Evolutionary conservation across 176 grass and related monocot genomes (phyloP).

Genomic region (Hsuehochloa calcarea): DNA sequence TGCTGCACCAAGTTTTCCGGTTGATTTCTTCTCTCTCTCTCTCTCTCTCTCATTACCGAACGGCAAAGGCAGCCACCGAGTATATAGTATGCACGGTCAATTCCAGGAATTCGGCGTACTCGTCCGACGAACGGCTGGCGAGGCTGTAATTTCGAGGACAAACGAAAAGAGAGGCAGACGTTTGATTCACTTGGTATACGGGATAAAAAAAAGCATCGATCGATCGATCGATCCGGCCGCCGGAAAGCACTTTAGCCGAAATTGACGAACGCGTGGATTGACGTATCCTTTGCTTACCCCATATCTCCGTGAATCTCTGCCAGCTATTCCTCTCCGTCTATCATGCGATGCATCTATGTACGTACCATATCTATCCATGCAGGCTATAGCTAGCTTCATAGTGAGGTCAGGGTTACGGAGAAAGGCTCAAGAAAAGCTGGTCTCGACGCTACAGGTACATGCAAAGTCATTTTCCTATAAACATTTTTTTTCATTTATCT

Average conservation of each 20-base stretch:
- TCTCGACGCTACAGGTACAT: no score
- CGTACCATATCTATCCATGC: no score
- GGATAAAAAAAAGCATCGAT: neutral
- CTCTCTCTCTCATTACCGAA: neutral
- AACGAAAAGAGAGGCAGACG: neutral
- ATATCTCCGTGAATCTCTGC: neutral
- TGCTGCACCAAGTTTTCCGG: no score
- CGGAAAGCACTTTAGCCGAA: neutral
- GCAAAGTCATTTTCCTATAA: no score
- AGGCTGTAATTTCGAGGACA: neutral
- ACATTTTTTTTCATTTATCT: no score
- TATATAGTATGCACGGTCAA: neutral
- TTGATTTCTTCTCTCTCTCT: no score
- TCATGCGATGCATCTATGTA: neutral
- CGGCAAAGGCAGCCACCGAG: neutral
- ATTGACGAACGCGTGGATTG: neutral
- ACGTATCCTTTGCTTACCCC: neutral
- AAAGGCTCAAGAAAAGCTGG: neutral
- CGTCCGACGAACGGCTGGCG: neutral
- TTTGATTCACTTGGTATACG: neutral
- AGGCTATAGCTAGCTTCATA: no score
- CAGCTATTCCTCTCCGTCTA: neutral
- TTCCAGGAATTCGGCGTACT: neutral
- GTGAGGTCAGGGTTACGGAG: neutral
- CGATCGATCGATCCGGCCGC: neutral